Evolutionary conservation across 164 flowering plant species (phyloP), one percentile per base, ranked within the genome.

Genomic region (Macadamia tetraphylla): DNA sequence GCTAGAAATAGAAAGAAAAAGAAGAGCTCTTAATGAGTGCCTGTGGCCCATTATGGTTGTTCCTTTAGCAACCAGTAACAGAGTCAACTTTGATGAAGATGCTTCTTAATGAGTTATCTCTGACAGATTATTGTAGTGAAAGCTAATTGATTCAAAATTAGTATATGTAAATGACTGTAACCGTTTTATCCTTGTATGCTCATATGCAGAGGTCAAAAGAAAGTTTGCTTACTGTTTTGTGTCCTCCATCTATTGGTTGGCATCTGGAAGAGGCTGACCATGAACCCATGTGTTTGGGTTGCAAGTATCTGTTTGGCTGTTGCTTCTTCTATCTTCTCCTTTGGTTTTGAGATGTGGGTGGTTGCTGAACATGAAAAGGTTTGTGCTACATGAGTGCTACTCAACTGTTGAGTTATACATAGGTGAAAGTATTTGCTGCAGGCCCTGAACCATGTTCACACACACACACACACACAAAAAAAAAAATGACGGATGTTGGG

Each of bases 351-450:
- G 82, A 78, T 93, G 48, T 90, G 96, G 94, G 77, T 85, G 81
- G 96, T 85, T 6, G 74, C 81, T 72, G 96, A 92, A 67, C 92
- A 89, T 73, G 96, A 92, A 55, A 87, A 90, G 99, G 99, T 94
- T 59, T 60, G 90, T 74, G 44, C 23, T 32, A 10, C 44, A 15
- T 32, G 60, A 18, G 40, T 29, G n/a, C 70, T 69, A 46, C 23
- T 65, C 58, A 42, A 44, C 9, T 66, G 55, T 52, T 74, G 30
- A 51, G 14, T 48, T 68, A 17, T 30, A 3, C 58, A 64, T 29
- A 56, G 10, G 30, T 23, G 18, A 44, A 40, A 65, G 58, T 65
- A 12, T 32, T 52, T 9, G 14, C 15, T 13, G 57, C 43, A 43
- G 43, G 15, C 10, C 65, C 15, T 52, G 14, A n/a, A 5, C 29